Conservation (phyloP, 768 basidiomycete genomes). For the Russula compacta region DNA sequence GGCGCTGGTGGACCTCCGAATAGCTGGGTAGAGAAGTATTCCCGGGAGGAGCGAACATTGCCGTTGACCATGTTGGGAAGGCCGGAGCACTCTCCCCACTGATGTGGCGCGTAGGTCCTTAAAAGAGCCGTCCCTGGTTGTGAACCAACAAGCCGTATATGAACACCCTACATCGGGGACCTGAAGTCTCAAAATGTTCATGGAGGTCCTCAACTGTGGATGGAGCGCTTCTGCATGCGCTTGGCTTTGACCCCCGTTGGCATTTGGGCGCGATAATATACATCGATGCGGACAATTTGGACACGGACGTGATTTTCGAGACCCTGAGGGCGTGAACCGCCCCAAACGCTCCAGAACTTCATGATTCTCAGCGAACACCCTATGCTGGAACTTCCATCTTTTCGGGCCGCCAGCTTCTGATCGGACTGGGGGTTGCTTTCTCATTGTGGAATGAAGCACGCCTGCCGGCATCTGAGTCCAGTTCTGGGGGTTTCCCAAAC, state of each 20-base stretch:
- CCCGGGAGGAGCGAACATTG: not conserved
- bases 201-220: not conserved
- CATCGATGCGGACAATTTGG: not conserved
- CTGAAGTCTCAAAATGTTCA: conserved; percentile 12
- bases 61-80: not conserved
- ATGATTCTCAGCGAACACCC: not conserved
- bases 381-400: not conserved
- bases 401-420: not conserved
- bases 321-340: not conserved
- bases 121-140: not conserved
- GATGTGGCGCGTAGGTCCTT: not conserved
- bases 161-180: conserved; percentile 1
- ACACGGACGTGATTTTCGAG: not conserved
- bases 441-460: not conserved
- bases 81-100: not conserved
- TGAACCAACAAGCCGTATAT: not conserved
- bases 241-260: not conserved
- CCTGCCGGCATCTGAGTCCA: not conserved
- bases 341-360: not conserved
- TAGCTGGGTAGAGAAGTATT: not conserved
- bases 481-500: not conserved
- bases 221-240: not conserved
- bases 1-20: not conserved
- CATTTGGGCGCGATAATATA: not conserved
- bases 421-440: not conserved